Base-by-base conservation (phyloP, 805 yeast species). In the Cyberlindnera veronae region DNA sequence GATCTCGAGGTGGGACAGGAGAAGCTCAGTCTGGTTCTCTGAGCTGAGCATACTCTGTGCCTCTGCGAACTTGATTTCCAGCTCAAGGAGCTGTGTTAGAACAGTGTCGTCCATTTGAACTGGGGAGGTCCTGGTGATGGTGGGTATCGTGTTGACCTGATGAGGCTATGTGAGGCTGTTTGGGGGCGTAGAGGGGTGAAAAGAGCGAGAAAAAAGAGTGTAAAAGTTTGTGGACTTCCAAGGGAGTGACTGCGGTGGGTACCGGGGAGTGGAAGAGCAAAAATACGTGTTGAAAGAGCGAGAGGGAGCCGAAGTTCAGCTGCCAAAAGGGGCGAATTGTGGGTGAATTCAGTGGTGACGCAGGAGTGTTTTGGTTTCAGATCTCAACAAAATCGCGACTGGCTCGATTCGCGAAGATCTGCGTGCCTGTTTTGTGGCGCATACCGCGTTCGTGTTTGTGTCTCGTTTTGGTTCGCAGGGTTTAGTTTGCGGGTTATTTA, bases 21-120 rank as follows among this genome's bases (percentile, higher is more conserved):
- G 38, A 11, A 49, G 39, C 15, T 30, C 34, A 3, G 48, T 43
- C 30, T 43, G 47, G 14, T 29, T 29, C 11, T 35, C 37, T 2
- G 42, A 13, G 3, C 22, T 19, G 14, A 37, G 24, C 29, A 41
- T 32, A 12, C 5, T 18, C 24, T 39, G 43, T 13, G 46, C 50
- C 29, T 41, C 42, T 4, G 42, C 38, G 26, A 43, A 23, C 21
- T 31, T 42, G 24, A 39, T 13, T 18, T 55, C 60, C 1, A 48
- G 42, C 16, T 46, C 50, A 9, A 55, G 37, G n/a, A 55, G 42
- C 36, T 52, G 51, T 26, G 48, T 42, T 27, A 55, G 45, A 6
- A 39, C 29, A 16, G 36, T 8, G 12, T 46, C 43, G 12, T 49
- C 51, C 55, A 55, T 53, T 22, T 22, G 24, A n/a, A 5, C 5